These are phyloP conservation scores for Castanopsis chinensis DNA, from an alignment of 306 rosid genomes.

Conservation along the genomic window DNA sequence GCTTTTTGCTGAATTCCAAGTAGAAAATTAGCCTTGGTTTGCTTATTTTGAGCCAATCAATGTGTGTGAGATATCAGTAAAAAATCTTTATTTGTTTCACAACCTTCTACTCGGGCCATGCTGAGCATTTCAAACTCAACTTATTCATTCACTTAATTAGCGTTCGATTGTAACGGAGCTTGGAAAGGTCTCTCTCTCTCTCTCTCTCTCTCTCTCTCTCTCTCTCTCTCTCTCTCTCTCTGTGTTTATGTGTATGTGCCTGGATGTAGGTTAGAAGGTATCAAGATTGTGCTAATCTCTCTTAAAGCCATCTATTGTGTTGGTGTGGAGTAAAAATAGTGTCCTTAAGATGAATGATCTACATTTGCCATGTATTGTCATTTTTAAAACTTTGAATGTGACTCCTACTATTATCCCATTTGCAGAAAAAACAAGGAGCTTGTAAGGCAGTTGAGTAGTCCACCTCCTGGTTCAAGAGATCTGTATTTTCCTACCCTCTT, in stretches of 20 bases:
- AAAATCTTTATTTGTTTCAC: background rate
- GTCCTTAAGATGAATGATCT: background rate
- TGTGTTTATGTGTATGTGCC: background rate
- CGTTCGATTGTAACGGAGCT: background rate
- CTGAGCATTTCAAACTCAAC: background rate
- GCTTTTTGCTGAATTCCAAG: background rate
- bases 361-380: background rate
- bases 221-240: background rate
- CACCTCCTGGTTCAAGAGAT: slow-evolving; percentile 48
- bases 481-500: slow-evolving; percentile 47
- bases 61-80: background rate
- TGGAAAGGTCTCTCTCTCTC: background rate
- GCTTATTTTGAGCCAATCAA: background rate
- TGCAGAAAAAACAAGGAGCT: slow-evolving; percentile 50
- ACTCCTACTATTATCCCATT: background rate
- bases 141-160: background rate
- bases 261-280: background rate
- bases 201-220: too few relatives aligned
- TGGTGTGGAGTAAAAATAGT: background rate
- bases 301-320: too few relatives aligned
- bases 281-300: too few relatives aligned
- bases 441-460: slow-evolving; percentile 46
- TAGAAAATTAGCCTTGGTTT: background rate
- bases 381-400: background rate
- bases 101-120: background rate